These are phyloP conservation scores for Camellia japonica DNA, from an alignment of 148 eudicot genomes.

Conservation along the genomic window DNA sequence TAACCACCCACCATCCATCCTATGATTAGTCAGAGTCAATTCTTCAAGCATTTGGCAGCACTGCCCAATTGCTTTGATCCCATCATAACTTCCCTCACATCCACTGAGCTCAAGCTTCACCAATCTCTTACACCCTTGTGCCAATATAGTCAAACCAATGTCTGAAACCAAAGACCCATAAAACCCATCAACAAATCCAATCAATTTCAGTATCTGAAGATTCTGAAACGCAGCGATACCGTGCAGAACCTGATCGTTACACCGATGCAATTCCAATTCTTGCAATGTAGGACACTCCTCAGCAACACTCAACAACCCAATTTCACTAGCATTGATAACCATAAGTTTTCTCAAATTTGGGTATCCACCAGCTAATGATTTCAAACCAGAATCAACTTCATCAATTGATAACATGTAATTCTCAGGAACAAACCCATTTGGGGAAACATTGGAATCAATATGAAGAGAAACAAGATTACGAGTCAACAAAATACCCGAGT, in stretches of 20 bases:
- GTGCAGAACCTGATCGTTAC: conserved; percentile 54
- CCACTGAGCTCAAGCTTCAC: conserved; percentile 81
- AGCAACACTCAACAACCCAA: conserved; percentile 58
- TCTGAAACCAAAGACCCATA: conserved; percentile 66
- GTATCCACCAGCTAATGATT: conserved; percentile 47
- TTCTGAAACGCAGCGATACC: conserved; percentile 64
- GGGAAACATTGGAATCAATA: conserved; percentile 36
- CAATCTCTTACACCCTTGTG: conserved; percentile 83
- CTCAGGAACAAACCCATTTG: conserved; percentile 25
- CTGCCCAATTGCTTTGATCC: conserved; percentile 83
- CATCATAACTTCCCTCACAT: conserved; percentile 86
- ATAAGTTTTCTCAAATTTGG: conserved; percentile 68
- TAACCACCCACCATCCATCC: conserved; percentile 88
- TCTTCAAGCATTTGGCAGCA: conserved; percentile 94
- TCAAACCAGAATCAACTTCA: conserved; percentile 40
- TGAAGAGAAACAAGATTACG: conserved; percentile 41
- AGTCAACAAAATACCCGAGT: conserved; percentile 47
- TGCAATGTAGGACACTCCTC: conserved; percentile 59
- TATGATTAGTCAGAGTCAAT: conserved; percentile 56
- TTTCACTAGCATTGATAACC: conserved; percentile 56
- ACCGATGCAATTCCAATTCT: conserved; percentile 69
- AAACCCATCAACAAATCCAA: conserved; percentile 59
- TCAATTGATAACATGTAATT: conserved; percentile 36
- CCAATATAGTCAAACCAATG: conserved; percentile 81
- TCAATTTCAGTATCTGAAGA: conserved; percentile 70